Evolutionary conservation across 371 early-diverging fungal species (phyloP).

Genomic region (Catenaria anguillulae): DNA sequence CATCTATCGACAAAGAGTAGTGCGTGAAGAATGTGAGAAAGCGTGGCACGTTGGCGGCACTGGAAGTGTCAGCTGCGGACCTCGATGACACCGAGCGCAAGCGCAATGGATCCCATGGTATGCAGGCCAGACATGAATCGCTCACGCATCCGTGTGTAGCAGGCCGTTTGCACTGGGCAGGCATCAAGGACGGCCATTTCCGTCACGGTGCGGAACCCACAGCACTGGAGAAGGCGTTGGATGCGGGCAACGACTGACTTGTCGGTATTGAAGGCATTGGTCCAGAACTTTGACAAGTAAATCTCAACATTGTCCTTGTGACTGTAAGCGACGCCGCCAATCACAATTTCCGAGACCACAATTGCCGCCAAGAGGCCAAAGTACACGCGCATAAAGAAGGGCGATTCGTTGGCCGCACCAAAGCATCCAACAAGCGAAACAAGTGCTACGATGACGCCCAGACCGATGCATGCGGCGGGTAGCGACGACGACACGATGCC

Average conservation of each 20-base stretch:
- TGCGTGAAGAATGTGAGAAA: too few species aligned
- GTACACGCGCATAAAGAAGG: constrained; percentile 1
- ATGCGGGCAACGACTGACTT: background rate
- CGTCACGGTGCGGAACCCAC: background rate
- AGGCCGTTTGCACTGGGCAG: background rate
- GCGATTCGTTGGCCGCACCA: background rate
- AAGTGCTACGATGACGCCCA: background rate
- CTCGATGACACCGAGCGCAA: background rate
- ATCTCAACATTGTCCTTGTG: constrained; percentile 1
- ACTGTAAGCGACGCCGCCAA: background rate
- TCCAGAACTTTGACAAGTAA: background rate
- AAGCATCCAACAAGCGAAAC: constrained; percentile 2
- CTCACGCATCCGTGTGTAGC: background rate
- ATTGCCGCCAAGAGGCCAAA: background rate
- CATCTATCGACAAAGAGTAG: background rate
- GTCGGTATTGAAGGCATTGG: background rate
- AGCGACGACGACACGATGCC: constrained; percentile 1
- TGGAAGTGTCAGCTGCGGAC: background rate
- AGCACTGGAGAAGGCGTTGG: background rate
- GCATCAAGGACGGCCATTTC: background rate
- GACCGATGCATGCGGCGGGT: background rate
- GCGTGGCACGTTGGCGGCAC: too few species aligned
- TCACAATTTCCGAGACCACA: background rate
- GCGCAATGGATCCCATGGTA: background rate
- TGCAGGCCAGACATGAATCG: background rate